phyloP scores from a whole-genome alignment of 345 rosid genomes.

The Eucalyptus victrix region DNA sequence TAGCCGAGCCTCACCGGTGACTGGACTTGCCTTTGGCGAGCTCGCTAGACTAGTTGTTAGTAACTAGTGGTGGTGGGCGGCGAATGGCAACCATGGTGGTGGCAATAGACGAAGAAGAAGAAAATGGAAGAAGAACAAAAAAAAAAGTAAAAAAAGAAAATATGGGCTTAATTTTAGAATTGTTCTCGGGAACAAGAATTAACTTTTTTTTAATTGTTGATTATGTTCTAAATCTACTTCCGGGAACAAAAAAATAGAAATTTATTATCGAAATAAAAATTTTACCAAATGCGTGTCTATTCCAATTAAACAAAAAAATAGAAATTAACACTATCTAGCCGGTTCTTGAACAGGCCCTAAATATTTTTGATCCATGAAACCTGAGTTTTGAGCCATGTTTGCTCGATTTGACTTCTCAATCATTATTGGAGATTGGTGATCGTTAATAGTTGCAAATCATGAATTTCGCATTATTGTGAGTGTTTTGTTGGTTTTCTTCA shows the following conservation, averaged over 20 bases:
- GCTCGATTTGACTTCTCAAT: neutral
- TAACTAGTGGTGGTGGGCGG: fast-evolving
- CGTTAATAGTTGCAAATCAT: neutral
- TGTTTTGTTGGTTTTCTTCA: neutral
- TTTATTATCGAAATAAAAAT: fast-evolving
- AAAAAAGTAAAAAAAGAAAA: too few species aligned
- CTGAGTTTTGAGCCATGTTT: neutral
- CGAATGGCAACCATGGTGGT: fast-evolving
- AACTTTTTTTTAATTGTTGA: too few species aligned
- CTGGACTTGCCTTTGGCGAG: fast-evolving
- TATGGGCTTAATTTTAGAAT: fast-evolving
- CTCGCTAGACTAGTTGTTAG: fast-evolving
- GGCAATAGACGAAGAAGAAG: too few species aligned
- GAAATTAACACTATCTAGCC: too few species aligned
- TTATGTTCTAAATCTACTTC: fast-evolving
- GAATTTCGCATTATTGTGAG: neutral
- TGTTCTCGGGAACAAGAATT: fast-evolving
- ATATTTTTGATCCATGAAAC: neutral
- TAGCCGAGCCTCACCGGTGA: fast-evolving
- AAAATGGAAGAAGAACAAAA: too few species aligned
- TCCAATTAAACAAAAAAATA: fast-evolving
- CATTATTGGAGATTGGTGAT: neutral
- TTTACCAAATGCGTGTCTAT: fast-evolving
- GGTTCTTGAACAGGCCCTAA: fast-evolving
- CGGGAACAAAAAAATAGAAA: too few species aligned